Evolutionary conservation across 768 basidiomycete species (phyloP).

Genomic region (Rhizopogon vulgaris): DNA sequence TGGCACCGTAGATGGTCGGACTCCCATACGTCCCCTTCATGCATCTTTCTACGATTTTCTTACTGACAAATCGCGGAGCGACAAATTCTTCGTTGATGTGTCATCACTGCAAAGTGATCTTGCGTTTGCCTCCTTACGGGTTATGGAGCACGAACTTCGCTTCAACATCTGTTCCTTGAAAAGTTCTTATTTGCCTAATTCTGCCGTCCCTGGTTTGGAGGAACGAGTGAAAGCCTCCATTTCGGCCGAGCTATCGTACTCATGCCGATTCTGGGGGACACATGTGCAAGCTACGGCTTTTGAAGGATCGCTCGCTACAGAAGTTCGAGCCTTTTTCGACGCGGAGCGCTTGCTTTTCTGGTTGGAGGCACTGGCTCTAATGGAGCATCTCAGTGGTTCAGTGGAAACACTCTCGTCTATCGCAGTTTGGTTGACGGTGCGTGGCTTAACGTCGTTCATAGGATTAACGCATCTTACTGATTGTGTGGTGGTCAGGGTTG

Average conservation of each 20-base stretch:
- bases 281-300: conserved; percentile 1
- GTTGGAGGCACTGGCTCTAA: neutral
- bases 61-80: conserved; percentile 7
- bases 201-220: conserved; percentile 23
- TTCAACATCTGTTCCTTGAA: conserved; percentile 19
- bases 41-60: conserved; percentile 24
- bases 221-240: conserved; percentile 3
- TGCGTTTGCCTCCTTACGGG: conserved; percentile 13
- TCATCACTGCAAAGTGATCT: conserved; percentile 10
- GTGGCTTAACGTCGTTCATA: no score
- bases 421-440: no score
- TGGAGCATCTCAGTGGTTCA: neutral
- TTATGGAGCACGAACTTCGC: conserved; percentile 23
- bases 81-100: conserved; percentile 9
- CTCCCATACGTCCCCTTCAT: neutral
- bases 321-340: neutral
- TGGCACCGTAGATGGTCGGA: neutral
- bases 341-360: conserved; percentile 4
- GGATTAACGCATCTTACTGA: no score
- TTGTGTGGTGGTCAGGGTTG: neutral
- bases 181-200: conserved; percentile 7
- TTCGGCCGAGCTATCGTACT: neutral
- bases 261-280: conserved; percentile 6
- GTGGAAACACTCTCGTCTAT: no score
- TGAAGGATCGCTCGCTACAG: neutral